A percentile compares a stretch with the other conserved stretches of the same genome.
Evolutionary conservation across 2,329 filamentous ascomycete genomes (phyloP).

Genomic region (Ophiostoma triangulosporum): DNA sequence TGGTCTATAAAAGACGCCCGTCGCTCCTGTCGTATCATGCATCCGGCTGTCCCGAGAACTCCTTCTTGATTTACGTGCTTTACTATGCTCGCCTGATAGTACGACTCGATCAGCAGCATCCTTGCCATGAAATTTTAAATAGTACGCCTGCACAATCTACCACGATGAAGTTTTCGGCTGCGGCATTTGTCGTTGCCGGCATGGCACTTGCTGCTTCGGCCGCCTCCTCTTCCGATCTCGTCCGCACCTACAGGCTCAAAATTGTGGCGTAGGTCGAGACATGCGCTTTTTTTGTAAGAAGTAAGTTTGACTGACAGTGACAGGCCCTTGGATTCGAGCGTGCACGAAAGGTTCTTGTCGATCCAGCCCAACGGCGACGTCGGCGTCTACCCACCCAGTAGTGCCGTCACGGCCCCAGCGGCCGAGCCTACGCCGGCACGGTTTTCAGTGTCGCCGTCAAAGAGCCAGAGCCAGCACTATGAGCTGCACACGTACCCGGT

Average conservation of each 20-base stretch:
- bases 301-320: neutral
- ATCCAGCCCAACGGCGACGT: conserved; percentile 19
- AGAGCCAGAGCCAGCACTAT: neutral
- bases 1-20: neutral
- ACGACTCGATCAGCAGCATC: neutral
- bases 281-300: too few relatives aligned
- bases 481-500: conserved; percentile 26
- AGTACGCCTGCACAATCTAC: neutral
- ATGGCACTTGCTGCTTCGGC: neutral
- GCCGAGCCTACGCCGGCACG: neutral
- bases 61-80: neutral
- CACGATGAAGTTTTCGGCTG: neutral
- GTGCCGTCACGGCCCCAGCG: neutral
- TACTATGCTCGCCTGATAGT: neutral
- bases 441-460: neutral
- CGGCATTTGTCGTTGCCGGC: neutral
- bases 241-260: conserved; percentile 7
- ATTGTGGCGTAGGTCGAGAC: conserved; percentile 2
- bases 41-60: neutral
- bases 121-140: too few relatives aligned
- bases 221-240: neutral
- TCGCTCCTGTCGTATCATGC: neutral
- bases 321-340: conserved; percentile 3
- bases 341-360: conserved; percentile 23
- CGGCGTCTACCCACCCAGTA: conserved; percentile 17